Base-by-base conservation (phyloP, 2,329 filamentous ascomycete genomes). In the Tolypocladium tropicale region DNA sequence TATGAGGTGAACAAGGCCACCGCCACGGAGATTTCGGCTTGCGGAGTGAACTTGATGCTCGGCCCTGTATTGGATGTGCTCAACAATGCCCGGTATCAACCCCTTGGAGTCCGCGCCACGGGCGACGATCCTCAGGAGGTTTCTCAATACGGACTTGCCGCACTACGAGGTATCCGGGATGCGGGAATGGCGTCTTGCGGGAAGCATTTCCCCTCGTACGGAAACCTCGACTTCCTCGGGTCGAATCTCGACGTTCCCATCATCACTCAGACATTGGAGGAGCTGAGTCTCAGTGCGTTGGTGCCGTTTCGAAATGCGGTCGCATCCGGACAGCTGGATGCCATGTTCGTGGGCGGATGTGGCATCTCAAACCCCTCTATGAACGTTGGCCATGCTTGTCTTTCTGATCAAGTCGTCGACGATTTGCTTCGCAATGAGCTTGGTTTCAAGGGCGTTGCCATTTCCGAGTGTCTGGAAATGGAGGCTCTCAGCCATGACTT, bases 381-480 rank as follows among this genome's bases (percentile, higher is more conserved):
- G 78, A 95, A 95, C 65, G 90, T 95, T 52, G 95, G 95, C 80
- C 93, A 97, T 69, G 93, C 93, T 33, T 97, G 90, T 68, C 76
- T 97, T 3, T 95, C 90, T 0, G 88, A 96, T 63, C 90, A 96
- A 69, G 90, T 97, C 1, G 91, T 97, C 3, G 89, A 96, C 65
- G 90, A 94, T 57, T 74, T 96, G 25, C 76, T 97, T 4, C 83
- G 93, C n/a, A 87, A 88, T 58, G 91, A 96, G 61, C 80, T 97
- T 28, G 88, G 88, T 2, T 97, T 97, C 64, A 83, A 90, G 53
- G 93, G 93, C 1, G 92, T 97, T 2, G 91, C 94, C 28, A 90
- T 97, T 53, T 96, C 92, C 0, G 93, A 97, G 67, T 97, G 93
- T 62, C 75, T 97, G 9, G 93, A 96, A 69, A 97, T 97, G 93